Percentiles rank a stretch among this genome's conserved stretches.
phyloP scores from a whole-genome alignment of 768 basidiomycete genomes.

The Tylopilus subfusipes region DNA sequence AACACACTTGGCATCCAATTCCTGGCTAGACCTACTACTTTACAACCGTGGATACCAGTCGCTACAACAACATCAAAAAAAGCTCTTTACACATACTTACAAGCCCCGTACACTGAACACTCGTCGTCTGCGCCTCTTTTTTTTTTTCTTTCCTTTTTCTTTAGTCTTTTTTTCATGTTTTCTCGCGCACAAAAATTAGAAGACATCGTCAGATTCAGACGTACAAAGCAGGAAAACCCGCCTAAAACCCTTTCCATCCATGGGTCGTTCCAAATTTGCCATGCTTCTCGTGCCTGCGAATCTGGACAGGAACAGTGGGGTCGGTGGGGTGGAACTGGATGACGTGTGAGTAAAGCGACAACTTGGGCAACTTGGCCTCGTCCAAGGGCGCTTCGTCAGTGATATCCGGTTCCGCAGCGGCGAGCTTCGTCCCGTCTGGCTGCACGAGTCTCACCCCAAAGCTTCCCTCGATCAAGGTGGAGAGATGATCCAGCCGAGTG shows the following conservation, averaged over 20 bases:
- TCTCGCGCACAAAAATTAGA: neutral
- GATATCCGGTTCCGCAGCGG: neutral
- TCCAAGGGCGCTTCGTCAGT: neutral
- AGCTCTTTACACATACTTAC: neutral
- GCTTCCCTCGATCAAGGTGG: neutral
- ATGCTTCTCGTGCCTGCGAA: neutral
- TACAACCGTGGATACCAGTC: neutral
- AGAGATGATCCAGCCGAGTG: neutral
- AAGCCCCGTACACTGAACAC: neutral
- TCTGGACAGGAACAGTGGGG: neutral
- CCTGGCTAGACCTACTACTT: neutral
- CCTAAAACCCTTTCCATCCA: slow-evolving; percentile 4
- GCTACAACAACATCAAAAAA: neutral
- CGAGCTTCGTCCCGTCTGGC: slow-evolving; percentile 10
- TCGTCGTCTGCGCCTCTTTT: neutral
- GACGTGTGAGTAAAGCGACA: slow-evolving; percentile 10
- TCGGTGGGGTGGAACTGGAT: neutral
- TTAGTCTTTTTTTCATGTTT: too few species aligned
- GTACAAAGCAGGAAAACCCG: too few species aligned
- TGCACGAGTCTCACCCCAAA: slow-evolving; percentile 9
- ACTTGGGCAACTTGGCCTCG: neutral
- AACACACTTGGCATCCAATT: neutral
- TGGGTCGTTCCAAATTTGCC: neutral
- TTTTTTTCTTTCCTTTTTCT: neutral
- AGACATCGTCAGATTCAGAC: neutral